These are phyloP conservation scores for Termitomyces sp. DNA, from an alignment of 768 basidiomycete species.

Conservation along the genomic window DNA sequence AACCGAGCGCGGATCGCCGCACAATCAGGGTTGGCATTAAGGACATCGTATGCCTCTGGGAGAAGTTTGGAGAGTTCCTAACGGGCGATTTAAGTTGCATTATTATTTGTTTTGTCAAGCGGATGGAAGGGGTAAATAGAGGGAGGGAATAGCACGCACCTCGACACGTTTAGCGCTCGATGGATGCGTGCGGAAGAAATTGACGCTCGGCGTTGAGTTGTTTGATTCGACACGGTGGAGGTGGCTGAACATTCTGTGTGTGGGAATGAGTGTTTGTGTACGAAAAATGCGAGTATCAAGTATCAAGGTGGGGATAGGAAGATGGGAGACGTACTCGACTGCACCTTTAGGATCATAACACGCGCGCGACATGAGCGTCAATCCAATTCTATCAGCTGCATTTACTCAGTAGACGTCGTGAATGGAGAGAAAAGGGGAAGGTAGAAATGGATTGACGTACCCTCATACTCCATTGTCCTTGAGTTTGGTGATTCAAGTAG, in stretches of 20 bases:
- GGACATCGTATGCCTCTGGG: constrained; percentile 51
- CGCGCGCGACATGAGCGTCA: constrained; percentile 73
- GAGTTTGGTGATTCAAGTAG: constrained; percentile 78
- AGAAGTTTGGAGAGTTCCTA: constrained; percentile 50
- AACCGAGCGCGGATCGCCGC: constrained; percentile 29
- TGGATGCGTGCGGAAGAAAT: constrained; percentile 83
- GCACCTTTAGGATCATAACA: constrained; percentile 83
- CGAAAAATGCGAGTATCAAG: not conserved
- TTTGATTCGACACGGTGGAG: constrained; percentile 52
- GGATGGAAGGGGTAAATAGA: not conserved
- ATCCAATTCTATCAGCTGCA: constrained; percentile 80
- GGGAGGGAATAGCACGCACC: constrained; percentile 31
- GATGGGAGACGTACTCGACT: constrained; percentile 45
- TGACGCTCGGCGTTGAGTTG: constrained; percentile 21
- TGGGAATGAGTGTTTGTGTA: not conserved
- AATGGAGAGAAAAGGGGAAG: not conserved
- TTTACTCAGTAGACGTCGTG: not conserved
- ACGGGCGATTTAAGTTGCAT: not conserved
- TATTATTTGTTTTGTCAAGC: not conserved
- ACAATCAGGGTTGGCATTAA: constrained; percentile 53
- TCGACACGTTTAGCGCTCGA: constrained; percentile 64
- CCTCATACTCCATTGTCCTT: constrained; percentile 76
- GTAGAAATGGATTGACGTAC: constrained; percentile 21
- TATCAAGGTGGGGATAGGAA: not conserved
- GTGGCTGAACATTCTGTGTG: constrained; percentile 61